These are phyloP conservation scores for Solanum etuberosum DNA, from an alignment of 257 asterid species.

Conservation along the genomic window DNA sequence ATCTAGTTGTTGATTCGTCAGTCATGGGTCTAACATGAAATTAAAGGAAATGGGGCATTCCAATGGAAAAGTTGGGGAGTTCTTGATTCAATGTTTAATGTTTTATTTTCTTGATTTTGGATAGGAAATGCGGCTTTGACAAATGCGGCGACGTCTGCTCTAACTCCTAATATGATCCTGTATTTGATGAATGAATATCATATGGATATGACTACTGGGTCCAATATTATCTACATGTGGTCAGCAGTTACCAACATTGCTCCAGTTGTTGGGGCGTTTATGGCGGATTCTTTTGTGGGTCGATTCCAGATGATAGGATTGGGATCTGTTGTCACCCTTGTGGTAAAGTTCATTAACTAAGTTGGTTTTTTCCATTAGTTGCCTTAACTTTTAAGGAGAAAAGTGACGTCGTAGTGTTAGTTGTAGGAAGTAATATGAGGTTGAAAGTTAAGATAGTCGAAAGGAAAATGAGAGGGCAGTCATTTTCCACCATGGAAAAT, in stretches of 20 bases:
- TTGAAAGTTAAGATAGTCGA: neutral
- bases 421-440: neutral
- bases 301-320: constrained; percentile 44
- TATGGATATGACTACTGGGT: constrained; percentile 39
- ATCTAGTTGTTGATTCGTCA: neutral
- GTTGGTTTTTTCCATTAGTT: neutral
- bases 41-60: neutral
- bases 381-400: neutral
- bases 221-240: constrained; percentile 51
- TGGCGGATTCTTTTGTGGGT: constrained; percentile 59
- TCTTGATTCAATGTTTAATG: neutral
- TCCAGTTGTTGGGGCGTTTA: constrained; percentile 52
- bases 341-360: constrained; percentile 24
- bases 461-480: neutral
- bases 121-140: constrained; percentile 49
- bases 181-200: constrained; percentile 48
- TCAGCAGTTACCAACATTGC: constrained; percentile 43
- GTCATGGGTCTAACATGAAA: neutral
- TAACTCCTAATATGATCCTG: constrained; percentile 49
- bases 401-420: neutral
- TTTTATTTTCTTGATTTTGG: neutral
- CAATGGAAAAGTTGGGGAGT: neutral
- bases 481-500: neutral
- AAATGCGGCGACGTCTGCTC: constrained; percentile 43
- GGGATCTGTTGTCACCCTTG: constrained; percentile 43